Conservation (phyloP, 139 green algal genomes). For the Mychonastes homosphaera region DNA sequence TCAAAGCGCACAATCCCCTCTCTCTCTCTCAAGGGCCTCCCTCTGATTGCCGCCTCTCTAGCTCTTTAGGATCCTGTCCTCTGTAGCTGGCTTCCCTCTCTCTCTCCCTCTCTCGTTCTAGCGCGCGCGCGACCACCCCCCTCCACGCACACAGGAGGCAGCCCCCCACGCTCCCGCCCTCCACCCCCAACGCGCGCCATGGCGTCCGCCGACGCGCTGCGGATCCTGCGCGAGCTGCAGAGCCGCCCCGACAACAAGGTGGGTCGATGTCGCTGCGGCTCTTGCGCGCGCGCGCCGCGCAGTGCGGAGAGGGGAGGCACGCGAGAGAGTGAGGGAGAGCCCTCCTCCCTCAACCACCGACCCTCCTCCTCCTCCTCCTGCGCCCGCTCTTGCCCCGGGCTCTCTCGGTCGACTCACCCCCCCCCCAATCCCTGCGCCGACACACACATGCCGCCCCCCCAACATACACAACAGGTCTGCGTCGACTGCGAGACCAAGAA, state of each 20-base stretch:
- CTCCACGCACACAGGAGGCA: too few species aligned
- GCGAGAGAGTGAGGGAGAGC: not conserved
- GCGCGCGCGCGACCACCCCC: too few species aligned
- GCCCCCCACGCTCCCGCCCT: too few species aligned
- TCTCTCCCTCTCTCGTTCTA: too few species aligned
- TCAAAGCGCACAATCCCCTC: too few species aligned
- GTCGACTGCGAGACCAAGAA: slow-evolving; percentile 91
- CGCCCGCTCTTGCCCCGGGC: too few species aligned
- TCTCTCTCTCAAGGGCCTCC: too few species aligned
- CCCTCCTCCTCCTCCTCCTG: not conserved
- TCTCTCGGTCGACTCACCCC: too few species aligned
- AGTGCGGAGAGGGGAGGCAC: not conserved
- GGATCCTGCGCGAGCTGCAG: slow-evolving; percentile 74
- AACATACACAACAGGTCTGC: slow-evolving; percentile 54
- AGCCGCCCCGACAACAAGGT: slow-evolving; percentile 75
- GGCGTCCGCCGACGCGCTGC: slow-evolving; percentile 66
- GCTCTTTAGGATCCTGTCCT: too few species aligned
- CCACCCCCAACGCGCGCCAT: slow-evolving; percentile 30
- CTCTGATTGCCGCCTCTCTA: too few species aligned
- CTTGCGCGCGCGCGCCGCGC: not conserved
- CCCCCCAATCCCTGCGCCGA: not conserved
- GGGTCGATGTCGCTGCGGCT: slow-evolving; percentile 1
- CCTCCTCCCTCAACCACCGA: not conserved
- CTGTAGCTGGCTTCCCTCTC: too few species aligned
- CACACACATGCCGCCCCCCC: not conserved